These are phyloP conservation scores for Ogataea nonfermentans DNA, from an alignment of 805 yeast species.

Conservation along the genomic window DNA sequence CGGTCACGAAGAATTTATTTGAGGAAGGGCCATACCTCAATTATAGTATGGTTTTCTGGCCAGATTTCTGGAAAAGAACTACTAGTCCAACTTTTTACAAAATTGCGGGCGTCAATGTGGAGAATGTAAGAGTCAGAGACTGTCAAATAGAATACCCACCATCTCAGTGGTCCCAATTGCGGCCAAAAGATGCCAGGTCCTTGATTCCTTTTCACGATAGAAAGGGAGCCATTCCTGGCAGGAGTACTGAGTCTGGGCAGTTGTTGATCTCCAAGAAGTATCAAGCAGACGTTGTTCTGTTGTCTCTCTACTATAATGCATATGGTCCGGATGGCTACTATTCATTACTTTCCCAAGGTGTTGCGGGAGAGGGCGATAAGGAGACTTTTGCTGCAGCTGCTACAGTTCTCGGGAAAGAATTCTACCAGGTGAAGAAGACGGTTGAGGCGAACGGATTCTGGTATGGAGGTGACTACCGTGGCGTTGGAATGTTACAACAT, in stretches of 20 bases:
- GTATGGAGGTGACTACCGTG: conserved; percentile 35
- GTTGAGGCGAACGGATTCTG: conserved; percentile 47
- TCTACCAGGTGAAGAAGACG: conserved; percentile 54
- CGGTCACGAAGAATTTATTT: conserved; percentile 53
- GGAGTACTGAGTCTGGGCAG: conserved; percentile 66
- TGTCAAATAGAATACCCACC: conserved; percentile 27
- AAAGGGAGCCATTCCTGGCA: conserved; percentile 58
- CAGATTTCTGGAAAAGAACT: conserved; percentile 66
- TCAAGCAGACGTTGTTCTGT: conserved; percentile 52
- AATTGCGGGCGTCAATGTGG: conserved; percentile 45
- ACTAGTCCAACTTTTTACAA: conserved; percentile 59
- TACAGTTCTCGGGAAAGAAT: conserved; percentile 43
- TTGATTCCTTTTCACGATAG: conserved; percentile 55
- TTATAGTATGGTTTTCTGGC: conserved; percentile 58
- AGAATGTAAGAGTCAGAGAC: conserved; percentile 36
- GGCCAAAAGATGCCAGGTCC: conserved; percentile 18
- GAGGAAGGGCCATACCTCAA: conserved; percentile 42
- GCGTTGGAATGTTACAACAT: conserved; percentile 50
- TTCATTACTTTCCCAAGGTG: conserved; percentile 55
- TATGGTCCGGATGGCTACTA: conserved; percentile 61
- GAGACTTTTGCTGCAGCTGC: conserved; percentile 77
- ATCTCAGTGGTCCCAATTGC: conserved; percentile 17
- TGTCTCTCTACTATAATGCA: conserved; percentile 58
- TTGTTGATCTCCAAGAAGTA: conserved; percentile 52
- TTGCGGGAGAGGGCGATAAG: conserved; percentile 79